These are phyloP conservation scores for Beauveria caledonica DNA, from an alignment of 2,329 filamentous ascomycete genomes.

Conservation along the genomic window DNA sequence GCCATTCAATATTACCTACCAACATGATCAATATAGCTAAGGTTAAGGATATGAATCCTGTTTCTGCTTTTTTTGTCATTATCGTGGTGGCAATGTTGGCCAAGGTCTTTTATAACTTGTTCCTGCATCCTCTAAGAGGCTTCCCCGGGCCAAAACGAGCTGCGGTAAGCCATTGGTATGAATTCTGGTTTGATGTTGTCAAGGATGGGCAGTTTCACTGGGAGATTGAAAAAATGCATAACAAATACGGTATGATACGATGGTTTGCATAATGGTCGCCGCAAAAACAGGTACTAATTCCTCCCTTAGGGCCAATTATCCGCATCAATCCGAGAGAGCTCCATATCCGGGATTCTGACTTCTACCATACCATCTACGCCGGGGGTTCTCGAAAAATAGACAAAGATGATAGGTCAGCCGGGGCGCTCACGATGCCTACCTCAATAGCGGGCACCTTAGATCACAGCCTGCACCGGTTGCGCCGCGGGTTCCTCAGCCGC, in stretches of 20 bases:
- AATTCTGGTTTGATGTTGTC: neutral
- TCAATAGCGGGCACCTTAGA: neutral
- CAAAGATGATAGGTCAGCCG: neutral
- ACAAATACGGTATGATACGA: neutral
- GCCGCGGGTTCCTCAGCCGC: neutral
- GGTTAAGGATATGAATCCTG: too few relatives aligned
- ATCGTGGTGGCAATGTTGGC: too few relatives aligned
- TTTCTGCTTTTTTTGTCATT: too few relatives aligned
- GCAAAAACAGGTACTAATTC: neutral
- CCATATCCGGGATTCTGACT: conserved; percentile 21
- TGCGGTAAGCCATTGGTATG: neutral
- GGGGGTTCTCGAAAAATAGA: neutral
- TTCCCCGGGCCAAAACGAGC: too few relatives aligned
- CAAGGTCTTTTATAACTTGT: too few relatives aligned
- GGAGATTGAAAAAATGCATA: neutral
- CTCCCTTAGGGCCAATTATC: conserved; percentile 24
- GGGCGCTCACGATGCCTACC: neutral
- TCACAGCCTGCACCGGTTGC: neutral
- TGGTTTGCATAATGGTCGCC: neutral
- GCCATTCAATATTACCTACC: too few relatives aligned
- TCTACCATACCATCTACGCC: conserved; percentile 16
- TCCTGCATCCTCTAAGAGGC: too few relatives aligned
- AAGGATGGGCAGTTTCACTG: neutral
- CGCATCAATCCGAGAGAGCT: conserved; percentile 26
- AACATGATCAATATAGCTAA: too few relatives aligned